These are phyloP conservation scores for Alternaria ethzedia DNA, from an alignment of 2,329 filamentous ascomycete genomes.

Conservation along the genomic window DNA sequence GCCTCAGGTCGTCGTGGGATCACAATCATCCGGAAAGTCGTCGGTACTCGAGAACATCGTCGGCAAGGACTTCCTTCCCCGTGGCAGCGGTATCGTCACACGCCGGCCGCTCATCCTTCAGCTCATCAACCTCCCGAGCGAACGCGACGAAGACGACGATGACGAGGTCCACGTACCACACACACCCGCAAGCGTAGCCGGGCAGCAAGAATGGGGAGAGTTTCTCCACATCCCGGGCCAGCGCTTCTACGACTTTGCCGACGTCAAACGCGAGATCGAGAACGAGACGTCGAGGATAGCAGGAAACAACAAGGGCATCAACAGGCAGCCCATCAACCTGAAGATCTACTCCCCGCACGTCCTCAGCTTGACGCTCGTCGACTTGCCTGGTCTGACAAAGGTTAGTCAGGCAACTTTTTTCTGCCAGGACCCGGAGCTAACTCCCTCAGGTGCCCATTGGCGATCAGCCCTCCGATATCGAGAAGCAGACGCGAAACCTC, in stretches of 20 bases:
- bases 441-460: constrained; percentile 82
- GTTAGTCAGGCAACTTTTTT: constrained; percentile 51
- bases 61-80: constrained; percentile 93
- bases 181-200: constrained; percentile 74
- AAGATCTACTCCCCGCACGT: constrained; percentile 99
- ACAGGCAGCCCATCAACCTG: constrained; percentile 94
- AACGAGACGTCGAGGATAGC: constrained; percentile 94
- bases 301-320: constrained; percentile 98
- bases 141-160: constrained; percentile 71
- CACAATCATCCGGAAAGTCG: constrained; percentile 97
- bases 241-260: constrained; percentile 86
- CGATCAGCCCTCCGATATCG: constrained; percentile 95
- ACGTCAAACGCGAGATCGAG: constrained; percentile 96
- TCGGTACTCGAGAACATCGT: constrained; percentile 99
- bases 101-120: constrained; percentile 93
- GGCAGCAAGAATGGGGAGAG: constrained; percentile 82
- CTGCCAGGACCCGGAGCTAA: constrained; percentile 30
- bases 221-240: constrained; percentile 94
- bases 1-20: constrained; percentile 92
- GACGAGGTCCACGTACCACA: constrained; percentile 72
- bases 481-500: constrained; percentile 95
- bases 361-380: constrained; percentile 92
- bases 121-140: constrained; percentile 90
- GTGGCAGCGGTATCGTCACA: constrained; percentile 96
- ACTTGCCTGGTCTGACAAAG: constrained; percentile 95